Conservation (phyloP, 2,329 filamentous ascomycete species). For the Fusarium albidum region DNA sequence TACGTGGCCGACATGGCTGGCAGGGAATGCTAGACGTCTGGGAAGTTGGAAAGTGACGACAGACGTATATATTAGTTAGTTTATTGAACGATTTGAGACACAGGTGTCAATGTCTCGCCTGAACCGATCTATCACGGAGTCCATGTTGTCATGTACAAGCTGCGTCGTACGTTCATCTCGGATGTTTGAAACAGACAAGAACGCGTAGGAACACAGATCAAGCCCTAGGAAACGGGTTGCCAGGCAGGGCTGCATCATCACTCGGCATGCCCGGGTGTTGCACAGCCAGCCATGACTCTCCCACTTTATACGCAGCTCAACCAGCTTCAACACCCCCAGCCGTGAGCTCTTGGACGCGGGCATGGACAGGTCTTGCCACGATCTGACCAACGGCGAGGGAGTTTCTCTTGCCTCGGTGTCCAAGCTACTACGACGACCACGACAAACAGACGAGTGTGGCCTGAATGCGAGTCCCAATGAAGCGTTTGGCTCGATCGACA, state of each 20-base stretch:
- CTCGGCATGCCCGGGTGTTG: not conserved
- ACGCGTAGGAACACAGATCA: not conserved
- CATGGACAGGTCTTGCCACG: too few species aligned
- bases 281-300: too few species aligned
- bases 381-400: too few species aligned
- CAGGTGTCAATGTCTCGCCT: not conserved
- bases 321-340: too few species aligned
- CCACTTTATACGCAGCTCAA: not conserved
- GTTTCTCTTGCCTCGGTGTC: too few species aligned
- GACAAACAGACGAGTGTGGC: too few species aligned
- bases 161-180: constrained; percentile 14
- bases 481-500: not conserved
- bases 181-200: constrained; percentile 6
- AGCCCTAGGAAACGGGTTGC: not conserved
- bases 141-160: constrained; percentile 7
- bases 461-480: not conserved
- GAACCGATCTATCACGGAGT: not conserved
- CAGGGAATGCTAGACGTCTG: constrained; percentile 21
- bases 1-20: constrained; percentile 13
- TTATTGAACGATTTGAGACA: constrained; percentile 22
- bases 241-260: not conserved
- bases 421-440: too few species aligned
- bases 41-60: constrained; percentile 24
- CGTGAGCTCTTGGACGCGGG: too few species aligned
- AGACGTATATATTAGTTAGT: constrained; percentile 27